Evolutionary conservation across 106 monocot species (phyloP).

Genomic region (Phalaenopsis aphrodite): DNA sequence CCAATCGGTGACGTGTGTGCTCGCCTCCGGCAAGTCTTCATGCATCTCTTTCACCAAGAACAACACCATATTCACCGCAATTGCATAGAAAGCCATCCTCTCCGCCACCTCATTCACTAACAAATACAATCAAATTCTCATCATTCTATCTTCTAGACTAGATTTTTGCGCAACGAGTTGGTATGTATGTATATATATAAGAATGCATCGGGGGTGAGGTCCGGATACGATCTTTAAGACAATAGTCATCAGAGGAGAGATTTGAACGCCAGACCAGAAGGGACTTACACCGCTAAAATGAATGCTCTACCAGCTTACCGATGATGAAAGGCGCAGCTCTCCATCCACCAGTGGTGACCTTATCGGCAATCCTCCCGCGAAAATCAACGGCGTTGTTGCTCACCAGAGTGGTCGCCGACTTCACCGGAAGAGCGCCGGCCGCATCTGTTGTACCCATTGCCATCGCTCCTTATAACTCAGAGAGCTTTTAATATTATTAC

Average conservation of each 20-base stretch:
- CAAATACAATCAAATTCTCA: too few relatives aligned
- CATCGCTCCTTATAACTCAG: background rate
- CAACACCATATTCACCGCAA: slow-evolving; percentile 29
- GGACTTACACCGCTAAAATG: too few relatives aligned
- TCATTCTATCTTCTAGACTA: too few relatives aligned
- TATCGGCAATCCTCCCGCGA: slow-evolving; percentile 17
- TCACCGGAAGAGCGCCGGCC: background rate
- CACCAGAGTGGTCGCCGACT: slow-evolving; percentile 1
- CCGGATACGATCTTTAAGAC: too few relatives aligned
- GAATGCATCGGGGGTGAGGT: too few relatives aligned
- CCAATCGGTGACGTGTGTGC: slow-evolving; percentile 33
- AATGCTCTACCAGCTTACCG: slow-evolving; percentile 1
- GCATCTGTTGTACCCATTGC: background rate
- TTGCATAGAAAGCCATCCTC: slow-evolving; percentile 41
- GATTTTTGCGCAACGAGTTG: too few relatives aligned
- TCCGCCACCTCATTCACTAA: slow-evolving; percentile 43
- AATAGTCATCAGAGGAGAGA: too few relatives aligned
- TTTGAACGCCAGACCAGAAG: too few relatives aligned
- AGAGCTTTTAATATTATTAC: too few relatives aligned
- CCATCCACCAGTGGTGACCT: slow-evolving; percentile 22
- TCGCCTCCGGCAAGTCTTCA: slow-evolving; percentile 21
- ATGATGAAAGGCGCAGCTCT: slow-evolving; percentile 27
- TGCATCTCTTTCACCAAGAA: slow-evolving; percentile 27
- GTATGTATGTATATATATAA: too few relatives aligned
- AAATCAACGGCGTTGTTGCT: slow-evolving; percentile 20